Evolutionary conservation across 345 rosid species (phyloP), one percentile per base, ranked within the genome.

Genomic region (Corchorus capsularis): DNA sequence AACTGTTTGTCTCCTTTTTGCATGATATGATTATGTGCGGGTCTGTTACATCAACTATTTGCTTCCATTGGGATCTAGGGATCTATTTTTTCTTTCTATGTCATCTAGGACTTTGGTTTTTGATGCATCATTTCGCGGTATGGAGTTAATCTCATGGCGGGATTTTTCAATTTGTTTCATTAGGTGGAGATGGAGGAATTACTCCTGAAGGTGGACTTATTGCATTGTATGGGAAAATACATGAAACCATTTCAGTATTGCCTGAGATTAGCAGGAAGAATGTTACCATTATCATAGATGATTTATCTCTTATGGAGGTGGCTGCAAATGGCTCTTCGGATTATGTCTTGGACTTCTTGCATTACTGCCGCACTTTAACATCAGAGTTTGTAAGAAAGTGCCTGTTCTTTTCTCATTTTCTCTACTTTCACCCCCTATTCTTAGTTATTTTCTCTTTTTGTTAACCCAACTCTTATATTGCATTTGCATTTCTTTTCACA

Each of bases 271-370:
- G 77, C 56, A 83, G 82, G 78, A 83, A 83, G 47, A 56, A 73
- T 43, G 82, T 87, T 61, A 91, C 94, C 9, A 77, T 96, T 63
- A 87, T 96, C 93, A 86, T 93, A 56, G 99, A 96, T 86, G 98
- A 96, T 70, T 77, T 92, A 73, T 89, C 97, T 76, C 90, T 92
- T 13, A 81, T 90, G 85, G 99, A 89, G 93, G 91, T 92, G 73
- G 89, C 94, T 73, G 89, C 86, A 59, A 82, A 85, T 60, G 88
- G 96, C 39, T 89, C 84, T 70, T 87, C 87, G 19, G 89, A 87
- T 71, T 82, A 80, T 63, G 89, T 93, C 68, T 77, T 93, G 68
- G 86, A 91, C 88, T 92, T 96, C 85, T 73, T 96, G 74, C 99
- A 89, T 73, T 92, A 96, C 72, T 96, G 97, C 79, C 87, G 84